Evolutionary conservation across 2,329 filamentous ascomycete species (phyloP).

Genomic region (Cyphellophora attinorum): DNA sequence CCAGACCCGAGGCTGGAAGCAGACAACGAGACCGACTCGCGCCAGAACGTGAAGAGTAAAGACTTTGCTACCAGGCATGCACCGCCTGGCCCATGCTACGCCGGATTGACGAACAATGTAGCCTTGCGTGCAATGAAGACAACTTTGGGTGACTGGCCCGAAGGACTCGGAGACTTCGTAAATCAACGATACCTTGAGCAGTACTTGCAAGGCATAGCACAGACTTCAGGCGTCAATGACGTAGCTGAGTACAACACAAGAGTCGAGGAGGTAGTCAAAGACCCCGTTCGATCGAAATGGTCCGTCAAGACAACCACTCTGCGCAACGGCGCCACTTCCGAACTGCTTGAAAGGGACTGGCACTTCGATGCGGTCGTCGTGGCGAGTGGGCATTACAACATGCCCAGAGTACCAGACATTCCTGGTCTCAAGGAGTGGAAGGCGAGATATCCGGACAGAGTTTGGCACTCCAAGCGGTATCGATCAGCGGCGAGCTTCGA

Average conservation of each 20-base stretch:
- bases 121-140: slow-evolving; percentile 41
- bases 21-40: slow-evolving; percentile 2
- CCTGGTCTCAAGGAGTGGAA: slow-evolving; percentile 40
- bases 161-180: slow-evolving; percentile 50
- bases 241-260: slow-evolving; percentile 48
- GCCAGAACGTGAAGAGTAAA: not conserved
- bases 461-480: slow-evolving; percentile 45
- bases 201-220: slow-evolving; percentile 54
- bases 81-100: slow-evolving; percentile 47
- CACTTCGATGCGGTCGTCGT: slow-evolving; percentile 42
- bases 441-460: slow-evolving; percentile 31
- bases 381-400: slow-evolving; percentile 47
- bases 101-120: slow-evolving; percentile 45
- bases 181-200: slow-evolving; percentile 46
- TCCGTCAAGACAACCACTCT: slow-evolving; percentile 40
- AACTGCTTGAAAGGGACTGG: slow-evolving; percentile 17
- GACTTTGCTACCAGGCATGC: slow-evolving; percentile 26
- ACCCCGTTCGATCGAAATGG: slow-evolving; percentile 40
- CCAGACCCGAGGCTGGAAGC: too few relatives aligned
- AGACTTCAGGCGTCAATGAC: slow-evolving; percentile 38
- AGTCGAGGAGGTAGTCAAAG: slow-evolving; percentile 46
- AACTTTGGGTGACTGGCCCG: slow-evolving; percentile 45
- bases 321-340: slow-evolving; percentile 4
- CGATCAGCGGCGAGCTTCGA: slow-evolving; percentile 37
- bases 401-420: slow-evolving; percentile 39